Evolutionary conservation across 1,284 basidiomycete species (phyloP), one percentile per base, ranked within the genome.

Genomic region (Hypsizygus ulmarius): DNA sequence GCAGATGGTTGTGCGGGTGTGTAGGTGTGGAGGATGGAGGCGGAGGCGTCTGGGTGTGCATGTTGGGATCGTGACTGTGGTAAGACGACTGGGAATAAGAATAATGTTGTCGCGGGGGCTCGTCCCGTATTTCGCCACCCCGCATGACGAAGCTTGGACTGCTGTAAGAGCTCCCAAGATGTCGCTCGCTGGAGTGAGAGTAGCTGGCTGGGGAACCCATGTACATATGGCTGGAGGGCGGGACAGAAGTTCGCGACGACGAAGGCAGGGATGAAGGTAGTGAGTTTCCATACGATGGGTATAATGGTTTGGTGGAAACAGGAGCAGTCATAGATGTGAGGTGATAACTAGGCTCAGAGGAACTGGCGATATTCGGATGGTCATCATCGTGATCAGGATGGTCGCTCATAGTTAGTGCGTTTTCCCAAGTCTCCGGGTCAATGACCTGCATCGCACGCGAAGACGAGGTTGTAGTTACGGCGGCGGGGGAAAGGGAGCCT

Each of bases 371-470:
- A 39, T 72, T 69, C 9, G 72, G 60, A 42, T 73, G 71, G 38
- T 77, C 43, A 28, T 49, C 34, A 27, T 48, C 60, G 43, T 73
- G 71, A 39, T 77, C 43, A 28, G 46, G 29, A 27, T 48, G 75
- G 33, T 81, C 79, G 43, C 64, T 67, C 61, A 82, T 71, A 39
- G 81, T 70, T 52, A 84, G 71, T 10, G 72, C 64, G 34, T 83
- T 77, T 36, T 80, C 75, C 85, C 85, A 87, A 41, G 68, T 62
- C 39, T 68, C 56, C 39, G 72, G 64, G 54, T 82, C 79, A 44
- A 83, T 71, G 43, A 75, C 70, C 33, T 72, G 72, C 56, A 76
- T 66, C 15, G 65, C 59, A 18, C 69, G 68, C n/a, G 73, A 70
- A 51, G 74, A 63, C 7, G n/a, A n/a, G n/a, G 69, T 69, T 25